Conservation (phyloP, 2,329 filamentous ascomycete species). For the Alternaria triticimaculans region DNA sequence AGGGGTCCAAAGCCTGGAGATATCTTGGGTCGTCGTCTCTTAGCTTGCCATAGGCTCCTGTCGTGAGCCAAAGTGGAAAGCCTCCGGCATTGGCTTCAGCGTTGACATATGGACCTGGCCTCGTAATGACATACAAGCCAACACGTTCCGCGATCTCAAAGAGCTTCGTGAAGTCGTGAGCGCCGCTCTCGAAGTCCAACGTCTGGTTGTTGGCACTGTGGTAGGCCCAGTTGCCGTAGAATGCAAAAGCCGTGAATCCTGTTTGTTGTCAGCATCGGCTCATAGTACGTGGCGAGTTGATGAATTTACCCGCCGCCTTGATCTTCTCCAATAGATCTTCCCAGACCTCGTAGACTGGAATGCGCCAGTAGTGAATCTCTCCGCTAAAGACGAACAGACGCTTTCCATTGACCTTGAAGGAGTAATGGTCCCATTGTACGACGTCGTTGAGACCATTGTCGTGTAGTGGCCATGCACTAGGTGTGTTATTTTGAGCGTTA, state of each 20-base stretch:
- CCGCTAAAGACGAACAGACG: constrained; percentile 61
- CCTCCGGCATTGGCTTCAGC: constrained; percentile 69
- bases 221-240: constrained; percentile 59
- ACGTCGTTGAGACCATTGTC: constrained; percentile 56
- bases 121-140: constrained; percentile 62
- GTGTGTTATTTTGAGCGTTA: constrained; percentile 31
- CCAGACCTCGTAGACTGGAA: constrained; percentile 60
- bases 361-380: constrained; percentile 58
- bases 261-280: background rate
- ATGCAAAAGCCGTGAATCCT: constrained; percentile 57
- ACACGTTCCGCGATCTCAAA: constrained; percentile 62
- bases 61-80: constrained; percentile 68
- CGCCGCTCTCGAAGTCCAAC: constrained; percentile 60
- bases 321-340: constrained; percentile 60
- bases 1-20: constrained; percentile 62
- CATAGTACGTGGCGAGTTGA: background rate
- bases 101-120: constrained; percentile 69
- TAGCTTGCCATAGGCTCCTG: constrained; percentile 63
- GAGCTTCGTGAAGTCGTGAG: constrained; percentile 61
- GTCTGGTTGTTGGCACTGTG: constrained; percentile 55
- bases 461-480: constrained; percentile 55
- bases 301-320: constrained; percentile 49
- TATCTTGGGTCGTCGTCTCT: constrained; percentile 62
- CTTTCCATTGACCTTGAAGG: constrained; percentile 59
- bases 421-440: constrained; percentile 63